These are phyloP conservation scores for Ophiostoma perfectum DNA, from an alignment of 2,329 filamentous ascomycete genomes.

Conservation along the genomic window DNA sequence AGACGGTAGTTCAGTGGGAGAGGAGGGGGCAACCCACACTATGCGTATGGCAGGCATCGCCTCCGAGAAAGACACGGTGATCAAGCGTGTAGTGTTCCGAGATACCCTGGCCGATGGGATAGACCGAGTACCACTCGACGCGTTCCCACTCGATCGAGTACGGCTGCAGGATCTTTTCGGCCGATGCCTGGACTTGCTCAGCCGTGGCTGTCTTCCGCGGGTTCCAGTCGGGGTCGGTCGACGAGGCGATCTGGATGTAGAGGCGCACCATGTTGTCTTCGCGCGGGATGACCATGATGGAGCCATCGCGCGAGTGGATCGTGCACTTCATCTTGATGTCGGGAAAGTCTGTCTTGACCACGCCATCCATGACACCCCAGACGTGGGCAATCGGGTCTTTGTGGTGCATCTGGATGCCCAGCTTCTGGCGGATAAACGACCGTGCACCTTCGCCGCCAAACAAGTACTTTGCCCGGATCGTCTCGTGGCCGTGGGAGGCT, in stretches of 20 bases:
- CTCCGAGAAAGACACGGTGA: constrained; percentile 66
- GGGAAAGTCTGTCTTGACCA: constrained; percentile 67
- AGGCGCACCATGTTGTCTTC: constrained; percentile 64
- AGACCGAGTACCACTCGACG: constrained; percentile 70
- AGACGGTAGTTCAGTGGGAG: constrained; percentile 34
- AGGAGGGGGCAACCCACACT: constrained; percentile 46
- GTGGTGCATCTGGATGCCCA: constrained; percentile 65
- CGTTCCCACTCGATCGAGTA: constrained; percentile 63
- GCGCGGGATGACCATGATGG: constrained; percentile 73
- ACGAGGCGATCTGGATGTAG: constrained; percentile 62
- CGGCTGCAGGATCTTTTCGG: constrained; percentile 60
- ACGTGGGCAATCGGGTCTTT: constrained; percentile 66
- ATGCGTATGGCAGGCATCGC: constrained; percentile 75
- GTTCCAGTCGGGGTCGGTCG: constrained; percentile 49
- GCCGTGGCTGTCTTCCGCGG: constrained; percentile 59
- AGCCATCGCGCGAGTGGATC: constrained; percentile 67
- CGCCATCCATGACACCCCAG: constrained; percentile 72
- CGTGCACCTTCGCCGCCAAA: constrained; percentile 67
- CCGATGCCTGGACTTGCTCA: constrained; percentile 58
- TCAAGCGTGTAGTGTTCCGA: constrained; percentile 62
- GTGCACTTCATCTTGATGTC: constrained; percentile 77
- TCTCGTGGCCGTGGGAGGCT: constrained; percentile 53
- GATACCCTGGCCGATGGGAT: constrained; percentile 70
- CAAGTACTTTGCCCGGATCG: constrained; percentile 61
- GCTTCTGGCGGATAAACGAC: constrained; percentile 58